These are phyloP conservation scores for Sporobolus alterniflorus DNA, from an alignment of 202 grass and related monocot species.

Conservation along the genomic window DNA sequence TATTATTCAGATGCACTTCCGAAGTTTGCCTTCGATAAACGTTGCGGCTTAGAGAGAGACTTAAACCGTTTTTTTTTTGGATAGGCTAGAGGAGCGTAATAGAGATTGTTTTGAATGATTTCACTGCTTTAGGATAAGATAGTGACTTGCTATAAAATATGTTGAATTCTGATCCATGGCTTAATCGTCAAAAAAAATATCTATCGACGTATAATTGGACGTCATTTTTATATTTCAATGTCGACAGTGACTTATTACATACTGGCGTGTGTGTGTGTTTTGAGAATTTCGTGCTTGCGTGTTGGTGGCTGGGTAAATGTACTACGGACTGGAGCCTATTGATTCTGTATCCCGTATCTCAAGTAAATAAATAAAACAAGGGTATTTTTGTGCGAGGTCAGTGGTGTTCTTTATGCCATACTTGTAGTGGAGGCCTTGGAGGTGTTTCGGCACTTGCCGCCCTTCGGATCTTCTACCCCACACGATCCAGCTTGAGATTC, in stretches of 20 bases:
- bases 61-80: background rate
- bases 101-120: background rate
- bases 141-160: background rate
- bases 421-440: background rate
- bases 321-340: background rate
- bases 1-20: background rate
- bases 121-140: background rate
- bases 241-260: background rate
- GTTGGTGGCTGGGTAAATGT: background rate
- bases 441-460: background rate
- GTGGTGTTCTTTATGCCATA: background rate
- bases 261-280: too few relatives aligned
- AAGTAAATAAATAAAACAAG: background rate
- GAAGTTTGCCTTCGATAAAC: background rate
- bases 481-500: background rate
- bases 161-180: background rate
- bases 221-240: background rate
- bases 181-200: background rate
- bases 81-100: background rate
- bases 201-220: background rate
- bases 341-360: background rate
- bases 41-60: slow-evolving; percentile 1
- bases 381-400: background rate
- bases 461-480: background rate
- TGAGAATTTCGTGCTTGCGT: too few relatives aligned